These are phyloP conservation scores for Mortierella sp. DNA, from an alignment of 371 early-diverging fungal species.

Conservation along the genomic window DNA sequence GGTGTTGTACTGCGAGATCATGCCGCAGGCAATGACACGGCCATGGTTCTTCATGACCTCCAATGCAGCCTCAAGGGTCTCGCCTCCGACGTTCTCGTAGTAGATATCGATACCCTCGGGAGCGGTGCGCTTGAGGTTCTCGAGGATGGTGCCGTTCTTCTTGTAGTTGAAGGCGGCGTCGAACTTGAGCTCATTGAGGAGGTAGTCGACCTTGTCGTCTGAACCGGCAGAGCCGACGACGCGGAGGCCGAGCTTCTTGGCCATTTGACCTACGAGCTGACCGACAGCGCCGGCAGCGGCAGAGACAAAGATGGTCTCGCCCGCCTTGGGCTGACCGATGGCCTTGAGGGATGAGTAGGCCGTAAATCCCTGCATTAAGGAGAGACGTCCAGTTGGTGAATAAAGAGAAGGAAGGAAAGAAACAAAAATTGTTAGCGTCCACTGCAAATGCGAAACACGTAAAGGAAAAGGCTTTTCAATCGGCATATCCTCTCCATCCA, in stretches of 20 bases:
- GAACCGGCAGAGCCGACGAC: conserved; percentile 76
- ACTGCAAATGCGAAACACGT: background rate
- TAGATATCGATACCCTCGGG: conserved; percentile 70
- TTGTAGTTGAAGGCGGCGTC: conserved; percentile 83
- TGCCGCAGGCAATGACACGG: conserved; percentile 67
- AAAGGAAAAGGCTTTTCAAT: background rate
- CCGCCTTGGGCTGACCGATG: conserved; percentile 67
- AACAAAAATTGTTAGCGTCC: background rate
- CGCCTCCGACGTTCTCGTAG: conserved; percentile 2
- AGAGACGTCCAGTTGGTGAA: background rate
- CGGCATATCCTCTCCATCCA: too few species aligned
- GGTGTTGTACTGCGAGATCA: conserved; percentile 74
- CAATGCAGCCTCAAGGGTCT: background rate
- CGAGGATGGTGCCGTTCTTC: conserved; percentile 11
- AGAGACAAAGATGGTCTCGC: conserved; percentile 71
- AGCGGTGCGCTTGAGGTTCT: background rate
- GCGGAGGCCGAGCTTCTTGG: conserved; percentile 64
- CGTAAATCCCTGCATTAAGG: conserved; percentile 1
- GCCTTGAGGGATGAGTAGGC: conserved; percentile 62
- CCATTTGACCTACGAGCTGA: conserved; percentile 72
- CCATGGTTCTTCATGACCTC: conserved; percentile 32
- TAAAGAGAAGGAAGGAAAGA: background rate
- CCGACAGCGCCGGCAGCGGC: conserved; percentile 75
- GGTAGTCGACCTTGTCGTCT: conserved; percentile 73
- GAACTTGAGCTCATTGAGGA: conserved; percentile 64